Conservation (phyloP, 306 rosid genomes). For the Malus asiatica region DNA sequence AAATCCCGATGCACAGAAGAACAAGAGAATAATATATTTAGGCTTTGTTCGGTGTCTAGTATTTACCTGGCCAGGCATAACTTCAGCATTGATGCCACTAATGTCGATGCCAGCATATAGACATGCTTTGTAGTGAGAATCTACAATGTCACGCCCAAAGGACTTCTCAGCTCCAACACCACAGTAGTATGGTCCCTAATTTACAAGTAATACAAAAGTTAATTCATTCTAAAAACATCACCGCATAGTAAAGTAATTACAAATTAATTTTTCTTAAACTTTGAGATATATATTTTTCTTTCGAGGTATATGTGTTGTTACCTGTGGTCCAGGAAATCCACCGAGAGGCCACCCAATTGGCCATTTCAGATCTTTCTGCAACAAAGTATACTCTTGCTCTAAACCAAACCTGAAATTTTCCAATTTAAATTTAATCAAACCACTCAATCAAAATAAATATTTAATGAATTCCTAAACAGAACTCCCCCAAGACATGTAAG, state of each 20-base stretch:
- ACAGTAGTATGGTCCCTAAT: constrained; percentile 46
- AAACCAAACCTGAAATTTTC: constrained; percentile 46
- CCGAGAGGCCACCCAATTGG: constrained; percentile 72
- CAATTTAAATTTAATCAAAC: neutral
- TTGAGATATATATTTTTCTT: too few relatives aligned
- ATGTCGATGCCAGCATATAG: constrained; percentile 58
- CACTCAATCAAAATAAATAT: neutral
- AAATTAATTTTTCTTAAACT: neutral
- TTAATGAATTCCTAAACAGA: neutral
- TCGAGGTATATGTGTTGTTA: neutral
- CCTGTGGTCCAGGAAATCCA: constrained; percentile 52
- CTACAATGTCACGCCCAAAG: constrained; percentile 62
- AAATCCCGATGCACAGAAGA: neutral
- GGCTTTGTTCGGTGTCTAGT: neutral
- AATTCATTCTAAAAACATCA: neutral
- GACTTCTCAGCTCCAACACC: constrained; percentile 66
- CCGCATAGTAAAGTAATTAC: neutral
- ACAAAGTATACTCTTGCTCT: constrained; percentile 58
- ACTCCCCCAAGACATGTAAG: too few relatives aligned
- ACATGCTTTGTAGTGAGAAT: constrained; percentile 69
- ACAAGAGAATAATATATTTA: too few relatives aligned
- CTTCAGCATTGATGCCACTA: constrained; percentile 70
- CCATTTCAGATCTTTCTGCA: constrained; percentile 51
- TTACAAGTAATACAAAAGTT: neutral
- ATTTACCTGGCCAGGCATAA: constrained; percentile 68